Evolutionary conservation across 169 alveolate species (phyloP).

Genomic region (Cyclospora cayetanensis): DNA sequence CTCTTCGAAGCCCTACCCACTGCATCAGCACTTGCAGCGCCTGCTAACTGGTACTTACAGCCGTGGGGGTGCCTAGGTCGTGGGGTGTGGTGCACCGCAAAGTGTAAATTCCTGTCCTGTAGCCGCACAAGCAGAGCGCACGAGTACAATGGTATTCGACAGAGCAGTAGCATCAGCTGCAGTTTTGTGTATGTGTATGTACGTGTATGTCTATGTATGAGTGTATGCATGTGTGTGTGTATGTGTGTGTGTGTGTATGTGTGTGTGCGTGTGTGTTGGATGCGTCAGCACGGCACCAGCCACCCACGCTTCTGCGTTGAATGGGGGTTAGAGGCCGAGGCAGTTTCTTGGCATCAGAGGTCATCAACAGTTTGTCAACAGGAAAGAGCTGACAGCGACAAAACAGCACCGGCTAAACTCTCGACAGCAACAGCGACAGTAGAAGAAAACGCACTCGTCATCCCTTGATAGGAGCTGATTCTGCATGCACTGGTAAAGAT

Average conservation of each 20-base stretch:
- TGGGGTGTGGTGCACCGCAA: constrained; percentile 17
- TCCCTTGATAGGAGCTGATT: constrained; percentile 52
- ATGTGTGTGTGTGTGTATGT: not conserved
- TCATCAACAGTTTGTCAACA: not conserved
- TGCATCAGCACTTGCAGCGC: too few relatives aligned
- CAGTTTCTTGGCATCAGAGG: too few relatives aligned
- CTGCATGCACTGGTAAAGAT: constrained; percentile 67
- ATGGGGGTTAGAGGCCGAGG: too few relatives aligned
- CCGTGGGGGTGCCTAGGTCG: constrained; percentile 40
- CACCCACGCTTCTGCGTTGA: not conserved
- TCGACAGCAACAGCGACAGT: not conserved
- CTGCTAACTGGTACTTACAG: constrained; percentile 1
- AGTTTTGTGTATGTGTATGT: not conserved
- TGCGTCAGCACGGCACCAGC: not conserved
- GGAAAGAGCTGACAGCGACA: not conserved
- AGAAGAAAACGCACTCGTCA: constrained; percentile 7
- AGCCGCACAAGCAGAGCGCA: not conserved
- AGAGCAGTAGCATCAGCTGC: constrained; percentile 15
- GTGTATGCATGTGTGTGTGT: not conserved
- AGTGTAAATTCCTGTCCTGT: constrained; percentile 36
- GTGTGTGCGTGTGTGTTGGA: not conserved
- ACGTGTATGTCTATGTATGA: not conserved
- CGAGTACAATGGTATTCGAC: too few relatives aligned
- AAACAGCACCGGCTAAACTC: not conserved
- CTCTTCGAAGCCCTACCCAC: too few relatives aligned